These are phyloP conservation scores for Jackrogersella multiformis DNA, from an alignment of 495 filamentous ascomycete species.

Conservation along the genomic window DNA sequence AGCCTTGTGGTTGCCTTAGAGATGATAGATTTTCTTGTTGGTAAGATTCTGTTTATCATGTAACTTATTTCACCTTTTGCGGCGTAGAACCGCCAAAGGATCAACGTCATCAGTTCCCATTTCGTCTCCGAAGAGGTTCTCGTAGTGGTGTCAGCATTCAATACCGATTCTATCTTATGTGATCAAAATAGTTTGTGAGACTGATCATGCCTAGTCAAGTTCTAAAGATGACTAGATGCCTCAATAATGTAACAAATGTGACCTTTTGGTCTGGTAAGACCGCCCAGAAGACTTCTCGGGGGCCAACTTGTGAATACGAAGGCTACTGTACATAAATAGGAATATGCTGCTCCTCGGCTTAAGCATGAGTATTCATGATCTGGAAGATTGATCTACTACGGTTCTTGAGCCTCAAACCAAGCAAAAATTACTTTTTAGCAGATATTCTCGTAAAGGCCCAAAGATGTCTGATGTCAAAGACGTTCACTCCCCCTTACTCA, in stretches of 20 bases:
- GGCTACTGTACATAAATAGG: conserved; percentile 13
- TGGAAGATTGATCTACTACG: neutral
- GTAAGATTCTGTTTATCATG: neutral
- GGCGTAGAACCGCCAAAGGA: conserved; percentile 5
- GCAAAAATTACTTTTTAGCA: neutral
- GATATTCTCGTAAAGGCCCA: neutral
- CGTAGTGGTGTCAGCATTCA: conserved; percentile 30
- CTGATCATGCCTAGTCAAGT: conserved; percentile 6
- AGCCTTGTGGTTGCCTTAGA: neutral
- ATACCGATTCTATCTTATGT: neutral
- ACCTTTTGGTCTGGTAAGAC: conserved; percentile 20
- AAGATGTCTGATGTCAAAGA: conserved; percentile 36
- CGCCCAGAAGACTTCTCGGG: neutral
- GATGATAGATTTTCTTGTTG: neutral
- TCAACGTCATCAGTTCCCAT: conserved; percentile 26
- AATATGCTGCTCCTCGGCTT: neutral
- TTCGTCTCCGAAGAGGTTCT: neutral
- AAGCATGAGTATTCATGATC: neutral
- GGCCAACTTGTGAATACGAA: neutral
- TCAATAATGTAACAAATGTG: conserved; percentile 21
- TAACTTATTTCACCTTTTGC: neutral
- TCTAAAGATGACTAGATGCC: conserved; percentile 24
- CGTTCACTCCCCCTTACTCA: conserved; percentile 34
- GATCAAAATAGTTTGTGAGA: conserved; percentile 24
- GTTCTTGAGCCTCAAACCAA: neutral